Conservation (phyloP, 2,329 filamentous ascomycete species). For the Colletotrichum scovillei region DNA sequence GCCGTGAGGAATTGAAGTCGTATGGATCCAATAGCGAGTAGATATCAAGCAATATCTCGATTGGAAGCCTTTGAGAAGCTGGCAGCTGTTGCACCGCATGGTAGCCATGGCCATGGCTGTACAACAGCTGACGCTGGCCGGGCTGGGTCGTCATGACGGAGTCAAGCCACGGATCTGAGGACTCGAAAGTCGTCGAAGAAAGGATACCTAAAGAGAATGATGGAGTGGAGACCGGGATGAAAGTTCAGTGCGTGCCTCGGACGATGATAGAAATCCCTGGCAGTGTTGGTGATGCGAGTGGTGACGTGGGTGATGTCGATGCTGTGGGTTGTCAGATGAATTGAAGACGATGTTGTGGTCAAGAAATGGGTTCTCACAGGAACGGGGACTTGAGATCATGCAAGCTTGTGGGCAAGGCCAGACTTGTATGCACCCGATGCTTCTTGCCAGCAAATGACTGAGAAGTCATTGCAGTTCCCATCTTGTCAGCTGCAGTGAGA, state of each 20-base stretch:
- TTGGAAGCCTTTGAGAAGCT: conserved; percentile 43
- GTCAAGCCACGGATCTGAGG: background rate
- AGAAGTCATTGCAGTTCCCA: background rate
- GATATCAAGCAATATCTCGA: conserved; percentile 52
- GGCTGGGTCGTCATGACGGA: background rate
- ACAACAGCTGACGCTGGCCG: background rate
- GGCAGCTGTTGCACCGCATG: background rate
- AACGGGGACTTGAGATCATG: background rate
- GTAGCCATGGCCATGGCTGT: background rate
- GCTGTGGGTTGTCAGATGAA: background rate
- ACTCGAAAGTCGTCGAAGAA: background rate
- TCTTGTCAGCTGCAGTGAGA: too few relatives aligned
- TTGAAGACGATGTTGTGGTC: background rate
- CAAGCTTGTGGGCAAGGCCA: too few relatives aligned
- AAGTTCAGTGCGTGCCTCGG: background rate
- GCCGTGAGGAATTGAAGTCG: conserved; percentile 70
- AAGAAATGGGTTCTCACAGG: background rate
- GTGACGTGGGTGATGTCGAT: background rate
- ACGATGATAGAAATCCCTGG: background rate
- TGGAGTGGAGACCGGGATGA: background rate
- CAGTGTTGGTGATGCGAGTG: background rate
- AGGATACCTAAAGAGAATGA: background rate
- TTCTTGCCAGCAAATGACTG: too few relatives aligned
- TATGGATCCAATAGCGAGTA: conserved; percentile 46
- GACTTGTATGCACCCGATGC: too few relatives aligned